Evolutionary conservation across 2,329 filamentous ascomycete genomes (phyloP).

Genomic region (Fusarium pseudocircinatum): DNA sequence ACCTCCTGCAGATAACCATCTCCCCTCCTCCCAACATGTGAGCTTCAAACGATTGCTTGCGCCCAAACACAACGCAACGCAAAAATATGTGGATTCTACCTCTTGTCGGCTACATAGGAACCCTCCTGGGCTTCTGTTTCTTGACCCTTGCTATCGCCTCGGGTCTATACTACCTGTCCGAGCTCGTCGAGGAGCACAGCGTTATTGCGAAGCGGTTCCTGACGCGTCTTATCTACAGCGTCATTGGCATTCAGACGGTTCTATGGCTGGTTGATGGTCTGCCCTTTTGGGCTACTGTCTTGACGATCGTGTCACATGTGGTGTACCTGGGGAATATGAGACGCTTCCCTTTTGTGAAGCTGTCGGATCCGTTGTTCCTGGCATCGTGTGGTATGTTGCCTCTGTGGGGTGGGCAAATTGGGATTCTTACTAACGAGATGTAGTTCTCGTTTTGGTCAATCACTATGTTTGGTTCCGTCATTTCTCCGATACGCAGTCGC

Average conservation of each 20-base stretch:
- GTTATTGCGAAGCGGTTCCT: constrained; percentile 91
- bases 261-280: constrained; percentile 87
- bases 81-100: constrained; percentile 96
- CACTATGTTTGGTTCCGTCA: constrained; percentile 97
- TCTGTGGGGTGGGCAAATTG: rapidly evolving
- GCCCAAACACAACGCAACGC: constrained; percentile 20
- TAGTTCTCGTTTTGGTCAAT: constrained; percentile 84
- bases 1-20: constrained; percentile 10
- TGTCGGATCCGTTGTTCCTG: constrained; percentile 88
- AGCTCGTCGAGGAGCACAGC: constrained; percentile 97
- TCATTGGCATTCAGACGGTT: constrained; percentile 78
- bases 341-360: constrained; percentile 78
- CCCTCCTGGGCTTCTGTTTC: constrained; percentile 90
- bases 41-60: constrained; percentile 25
- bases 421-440: not conserved
- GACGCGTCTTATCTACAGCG: constrained; percentile 82
- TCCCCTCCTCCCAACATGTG: constrained; percentile 36
- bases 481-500: constrained; percentile 75
- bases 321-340: constrained; percentile 90
- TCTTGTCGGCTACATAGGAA: constrained; percentile 87
- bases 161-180: constrained; percentile 98
- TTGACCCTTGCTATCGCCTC: constrained; percentile 95
- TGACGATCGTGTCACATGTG: constrained; percentile 83
- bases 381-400: constrained; percentile 75
- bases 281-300: constrained; percentile 75